These are phyloP conservation scores for Funneliformis geosporum DNA, from an alignment of 192 early-diverging fungal species.

Conservation along the genomic window DNA sequence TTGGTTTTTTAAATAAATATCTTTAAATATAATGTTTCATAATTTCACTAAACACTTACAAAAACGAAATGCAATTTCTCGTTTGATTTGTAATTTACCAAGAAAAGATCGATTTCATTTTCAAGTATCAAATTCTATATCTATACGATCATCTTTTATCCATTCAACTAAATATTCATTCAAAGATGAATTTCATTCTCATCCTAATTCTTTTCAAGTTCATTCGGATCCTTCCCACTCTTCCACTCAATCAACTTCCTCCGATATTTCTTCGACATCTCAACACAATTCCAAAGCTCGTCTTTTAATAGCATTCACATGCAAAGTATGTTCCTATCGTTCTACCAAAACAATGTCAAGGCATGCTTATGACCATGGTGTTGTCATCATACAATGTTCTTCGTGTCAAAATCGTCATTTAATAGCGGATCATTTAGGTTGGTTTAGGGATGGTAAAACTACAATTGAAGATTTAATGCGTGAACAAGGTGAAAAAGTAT, in stretches of 20 bases:
- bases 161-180: neutral
- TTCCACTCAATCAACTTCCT: neutral
- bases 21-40: too few species aligned
- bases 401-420: constrained; percentile 88
- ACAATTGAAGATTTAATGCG: constrained; percentile 84
- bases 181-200: neutral
- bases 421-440: constrained; percentile 97
- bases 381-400: constrained; percentile 93
- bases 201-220: neutral
- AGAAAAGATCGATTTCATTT: neutral
- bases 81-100: too few species aligned
- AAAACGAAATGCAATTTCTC: too few species aligned
- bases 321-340: constrained; percentile 87
- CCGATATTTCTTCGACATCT: neutral
- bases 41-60: too few species aligned
- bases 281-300: neutral
- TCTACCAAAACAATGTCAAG: constrained; percentile 92
- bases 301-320: constrained; percentile 69
- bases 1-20: too few species aligned
- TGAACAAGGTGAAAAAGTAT: constrained; percentile 63
- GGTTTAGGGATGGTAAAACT: constrained; percentile 74
- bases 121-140: neutral
- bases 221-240: neutral
- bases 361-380: constrained; percentile 84
- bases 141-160: neutral